Base-by-base conservation (phyloP, 2,329 filamentous ascomycete species). In the Chaetomium sp. region DNA sequence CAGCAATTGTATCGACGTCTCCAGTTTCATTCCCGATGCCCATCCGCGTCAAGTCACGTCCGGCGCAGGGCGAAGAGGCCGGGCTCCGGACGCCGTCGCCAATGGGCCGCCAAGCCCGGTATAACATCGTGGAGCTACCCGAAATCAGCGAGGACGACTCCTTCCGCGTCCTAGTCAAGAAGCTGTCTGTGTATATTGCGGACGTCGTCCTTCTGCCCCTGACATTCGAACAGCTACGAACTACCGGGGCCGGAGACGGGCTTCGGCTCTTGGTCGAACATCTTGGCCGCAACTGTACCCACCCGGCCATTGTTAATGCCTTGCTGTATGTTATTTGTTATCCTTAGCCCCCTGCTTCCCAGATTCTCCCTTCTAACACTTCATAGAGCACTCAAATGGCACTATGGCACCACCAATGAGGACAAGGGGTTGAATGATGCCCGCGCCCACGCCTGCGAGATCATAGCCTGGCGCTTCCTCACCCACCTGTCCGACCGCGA, bases 391-490 rank as follows among this genome's bases (percentile, higher is more conserved):
- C 74, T 91, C 35, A 88, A 87, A 66, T 89, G 86, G 76, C 87
- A 91, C 66, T 92, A 84, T 64, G 74, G 86, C 58, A 74, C 80
- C 32, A 78, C 81, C 10, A 74, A 78, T 37, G 85, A 87, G 59
- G 76, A 87, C 56, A 81, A 82, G 57, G 83, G 84, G 4, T 72
- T 91, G 36, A 82, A 84, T 55, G 80, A 87, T 55, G 81, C 86
- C 11, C 79, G 88, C 53, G 86, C 86, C 19, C 81, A 83, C 66
- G 87, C 86, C 34, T 91, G 88, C 66, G 88, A 92, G 72, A 87
- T 90, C 59, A 86, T 90, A 11, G 88, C 88, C 40, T 91, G 87
- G 86, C 81, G 88, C 41, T 89, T 90, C 63, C 74, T 91, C 38
- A 83, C 82, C 12, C 82, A 82, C 53, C 74, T 91, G 36, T 85